Conservation (phyloP, 2,329 filamentous ascomycete genomes). For the Arthrocladium fulminans region DNA sequence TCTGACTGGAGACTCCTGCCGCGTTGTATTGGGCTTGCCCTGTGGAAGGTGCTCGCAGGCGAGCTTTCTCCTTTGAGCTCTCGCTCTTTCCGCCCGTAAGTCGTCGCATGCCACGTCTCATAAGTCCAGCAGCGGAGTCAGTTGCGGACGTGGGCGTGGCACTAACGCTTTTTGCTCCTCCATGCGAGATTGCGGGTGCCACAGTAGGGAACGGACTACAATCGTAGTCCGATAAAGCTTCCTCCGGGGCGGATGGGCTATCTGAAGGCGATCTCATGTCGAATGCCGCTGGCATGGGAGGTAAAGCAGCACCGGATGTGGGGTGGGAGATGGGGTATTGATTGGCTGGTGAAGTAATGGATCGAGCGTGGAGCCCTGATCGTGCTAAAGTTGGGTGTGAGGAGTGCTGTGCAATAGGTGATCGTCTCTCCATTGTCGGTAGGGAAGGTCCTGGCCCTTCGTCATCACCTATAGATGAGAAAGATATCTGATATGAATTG, state of each 20-base stretch:
- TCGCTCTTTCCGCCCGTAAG: constrained; percentile 37
- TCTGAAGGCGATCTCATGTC: constrained; percentile 16
- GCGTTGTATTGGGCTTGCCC: constrained; percentile 11
- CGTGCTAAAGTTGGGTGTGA: constrained; percentile 30
- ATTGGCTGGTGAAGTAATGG: constrained; percentile 69
- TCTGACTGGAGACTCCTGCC: constrained; percentile 25
- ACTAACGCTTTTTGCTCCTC: constrained; percentile 5
- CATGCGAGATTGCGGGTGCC: constrained; percentile 23
- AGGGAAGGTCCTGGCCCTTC: constrained; percentile 48
- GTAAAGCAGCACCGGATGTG: constrained; percentile 12
- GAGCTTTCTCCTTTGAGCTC: constrained; percentile 37
- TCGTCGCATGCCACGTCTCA: constrained; percentile 40
- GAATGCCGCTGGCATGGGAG: constrained; percentile 11
- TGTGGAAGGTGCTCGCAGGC: constrained; percentile 31
- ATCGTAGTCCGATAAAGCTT: constrained; percentile 72
- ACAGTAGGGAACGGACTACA: constrained; percentile 45
- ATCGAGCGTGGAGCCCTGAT: constrained; percentile 67
- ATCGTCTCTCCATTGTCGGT: constrained; percentile 47
- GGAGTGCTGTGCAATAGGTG: constrained; percentile 23
- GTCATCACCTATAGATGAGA: constrained; percentile 20
- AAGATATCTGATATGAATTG: constrained; percentile 17
- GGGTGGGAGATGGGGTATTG: constrained; percentile 31
- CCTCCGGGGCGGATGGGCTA: constrained; percentile 56
- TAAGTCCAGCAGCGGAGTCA: constrained; percentile 31
- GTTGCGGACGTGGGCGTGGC: constrained; percentile 24